Percentiles rank a stretch among this genome's conserved stretches.
These are phyloP conservation scores for Daldinia bambusicola DNA, from an alignment of 495 filamentous ascomycete genomes.

Conservation along the genomic window DNA sequence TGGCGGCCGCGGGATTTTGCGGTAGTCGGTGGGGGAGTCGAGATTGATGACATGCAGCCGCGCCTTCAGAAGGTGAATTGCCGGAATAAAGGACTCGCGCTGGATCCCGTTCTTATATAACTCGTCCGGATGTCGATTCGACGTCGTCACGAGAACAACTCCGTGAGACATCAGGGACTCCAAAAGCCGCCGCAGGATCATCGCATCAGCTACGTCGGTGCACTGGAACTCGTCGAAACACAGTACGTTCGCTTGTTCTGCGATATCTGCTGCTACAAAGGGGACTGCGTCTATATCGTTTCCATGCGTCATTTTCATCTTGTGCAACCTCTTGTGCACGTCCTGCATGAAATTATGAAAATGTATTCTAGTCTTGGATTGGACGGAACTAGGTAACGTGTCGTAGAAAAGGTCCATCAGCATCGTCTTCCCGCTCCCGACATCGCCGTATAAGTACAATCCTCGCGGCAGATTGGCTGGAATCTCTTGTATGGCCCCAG, in stretches of 20 bases:
- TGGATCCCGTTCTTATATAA: constrained; percentile 99
- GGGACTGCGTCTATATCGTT: constrained; percentile 92
- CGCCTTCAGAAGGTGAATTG: constrained; percentile 88
- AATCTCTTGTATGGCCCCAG: constrained; percentile 59
- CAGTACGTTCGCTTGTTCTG: constrained; percentile 82
- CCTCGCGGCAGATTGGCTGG: constrained; percentile 83
- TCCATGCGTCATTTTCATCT: constrained; percentile 87
- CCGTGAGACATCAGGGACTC: constrained; percentile 94
- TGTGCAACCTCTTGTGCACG: constrained; percentile 91
- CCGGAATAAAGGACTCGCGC: constrained; percentile 92
- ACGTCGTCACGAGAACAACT: constrained; percentile 94
- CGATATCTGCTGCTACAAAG: constrained; percentile 92
- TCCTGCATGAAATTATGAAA: constrained; percentile 99
- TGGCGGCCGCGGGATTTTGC: constrained; percentile 92
- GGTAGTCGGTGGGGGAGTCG: constrained; percentile 94
- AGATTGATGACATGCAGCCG: constrained; percentile 90
- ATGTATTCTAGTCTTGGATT: constrained; percentile 91
- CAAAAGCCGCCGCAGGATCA: constrained; percentile 91
- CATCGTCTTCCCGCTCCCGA: constrained; percentile 99
- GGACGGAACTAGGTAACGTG: constrained; percentile 83
- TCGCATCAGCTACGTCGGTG: constrained; percentile 98
- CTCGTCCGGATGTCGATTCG: constrained; percentile 95
- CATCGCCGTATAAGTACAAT: constrained; percentile 95
- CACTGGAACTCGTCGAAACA: constrained; percentile 99
- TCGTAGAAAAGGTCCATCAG: constrained; percentile 99